Evolutionary conservation across 2,329 filamentous ascomycete species (phyloP).

Genomic region (Ophiocordyceps sinensis): DNA sequence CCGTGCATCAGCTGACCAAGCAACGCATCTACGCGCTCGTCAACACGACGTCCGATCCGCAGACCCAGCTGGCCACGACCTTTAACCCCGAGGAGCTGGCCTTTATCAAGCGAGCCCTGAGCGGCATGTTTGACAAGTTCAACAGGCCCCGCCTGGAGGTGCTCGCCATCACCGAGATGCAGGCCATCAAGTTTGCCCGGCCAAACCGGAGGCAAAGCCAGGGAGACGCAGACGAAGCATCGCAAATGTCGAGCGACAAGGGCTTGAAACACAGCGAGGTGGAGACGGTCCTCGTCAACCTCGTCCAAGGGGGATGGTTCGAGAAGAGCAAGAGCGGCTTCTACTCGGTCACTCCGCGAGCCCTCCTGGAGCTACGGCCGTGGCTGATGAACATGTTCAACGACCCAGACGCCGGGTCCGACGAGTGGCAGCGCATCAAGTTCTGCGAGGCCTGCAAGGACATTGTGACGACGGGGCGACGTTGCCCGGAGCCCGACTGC

Average conservation of each 20-base stretch:
- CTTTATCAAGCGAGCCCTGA: conserved; percentile 76
- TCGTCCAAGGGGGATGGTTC: conserved; percentile 76
- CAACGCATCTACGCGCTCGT: conserved; percentile 69
- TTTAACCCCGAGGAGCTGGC: conserved; percentile 73
- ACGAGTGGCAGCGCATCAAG: conserved; percentile 65
- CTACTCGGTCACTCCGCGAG: conserved; percentile 63
- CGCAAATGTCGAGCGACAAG: conserved; percentile 25
- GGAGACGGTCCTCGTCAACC: conserved; percentile 51
- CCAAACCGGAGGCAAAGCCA: conserved; percentile 26
- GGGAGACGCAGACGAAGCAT: conserved; percentile 13
- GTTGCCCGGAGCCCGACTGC: conserved; percentile 58
- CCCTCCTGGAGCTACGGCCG: conserved; percentile 67
- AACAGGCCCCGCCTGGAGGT: conserved; percentile 71
- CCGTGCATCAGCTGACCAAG: conserved; percentile 51
- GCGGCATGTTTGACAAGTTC: conserved; percentile 81
- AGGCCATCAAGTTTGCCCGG: conserved; percentile 57
- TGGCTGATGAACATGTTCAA: conserved; percentile 91
- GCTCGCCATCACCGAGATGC: conserved; percentile 66
- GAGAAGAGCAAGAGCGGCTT: conserved; percentile 57
- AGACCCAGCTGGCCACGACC: conserved; percentile 77
- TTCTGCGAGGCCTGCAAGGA: conserved; percentile 80
- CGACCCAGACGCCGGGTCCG: conserved; percentile 44
- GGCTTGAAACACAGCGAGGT: conserved; percentile 66
- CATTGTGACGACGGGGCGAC: conserved; percentile 71
- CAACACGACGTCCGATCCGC: conserved; percentile 71